Evolutionary conservation across 306 rosid species (phyloP).

Genomic region (Prunus fruticosa): DNA sequence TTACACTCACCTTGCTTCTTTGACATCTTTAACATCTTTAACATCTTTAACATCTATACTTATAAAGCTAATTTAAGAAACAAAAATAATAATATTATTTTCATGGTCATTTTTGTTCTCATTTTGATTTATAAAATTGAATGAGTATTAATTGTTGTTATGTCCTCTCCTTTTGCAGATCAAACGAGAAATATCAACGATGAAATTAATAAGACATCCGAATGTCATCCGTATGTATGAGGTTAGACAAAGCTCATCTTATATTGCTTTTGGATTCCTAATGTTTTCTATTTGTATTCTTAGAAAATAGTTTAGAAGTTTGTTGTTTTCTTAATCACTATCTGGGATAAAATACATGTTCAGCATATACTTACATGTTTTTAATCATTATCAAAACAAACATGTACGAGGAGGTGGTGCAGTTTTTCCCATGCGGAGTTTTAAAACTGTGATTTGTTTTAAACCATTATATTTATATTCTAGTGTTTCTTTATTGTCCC

Average conservation of each 20-base stretch:
- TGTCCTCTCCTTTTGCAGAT: constrained; percentile 50
- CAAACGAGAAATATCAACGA: constrained; percentile 92
- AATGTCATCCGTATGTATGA: constrained; percentile 89
- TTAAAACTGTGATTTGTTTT: not conserved
- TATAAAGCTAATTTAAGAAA: not conserved
- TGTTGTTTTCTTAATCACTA: not conserved
- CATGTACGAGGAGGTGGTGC: not conserved
- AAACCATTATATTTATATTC: not conserved
- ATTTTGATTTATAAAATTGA: not conserved
- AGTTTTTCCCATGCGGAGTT: not conserved
- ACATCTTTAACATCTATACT: not conserved
- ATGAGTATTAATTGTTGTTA: constrained; percentile 3
- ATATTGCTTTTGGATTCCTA: constrained; percentile 1
- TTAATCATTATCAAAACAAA: not conserved
- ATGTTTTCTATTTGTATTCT: not conserved
- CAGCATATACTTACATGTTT: not conserved
- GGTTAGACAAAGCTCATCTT: constrained; percentile 47
- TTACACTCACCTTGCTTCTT: not conserved
- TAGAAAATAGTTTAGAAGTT: not conserved
- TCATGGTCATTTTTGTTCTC: not conserved
- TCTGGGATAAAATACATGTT: not conserved
- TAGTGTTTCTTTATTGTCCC: not conserved
- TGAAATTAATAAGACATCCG: constrained; percentile 92
- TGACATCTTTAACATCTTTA: not conserved
- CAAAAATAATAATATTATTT: not conserved